These are phyloP conservation scores for Boletus speciosus DNA, from an alignment of 768 basidiomycete species.

Conservation along the genomic window DNA sequence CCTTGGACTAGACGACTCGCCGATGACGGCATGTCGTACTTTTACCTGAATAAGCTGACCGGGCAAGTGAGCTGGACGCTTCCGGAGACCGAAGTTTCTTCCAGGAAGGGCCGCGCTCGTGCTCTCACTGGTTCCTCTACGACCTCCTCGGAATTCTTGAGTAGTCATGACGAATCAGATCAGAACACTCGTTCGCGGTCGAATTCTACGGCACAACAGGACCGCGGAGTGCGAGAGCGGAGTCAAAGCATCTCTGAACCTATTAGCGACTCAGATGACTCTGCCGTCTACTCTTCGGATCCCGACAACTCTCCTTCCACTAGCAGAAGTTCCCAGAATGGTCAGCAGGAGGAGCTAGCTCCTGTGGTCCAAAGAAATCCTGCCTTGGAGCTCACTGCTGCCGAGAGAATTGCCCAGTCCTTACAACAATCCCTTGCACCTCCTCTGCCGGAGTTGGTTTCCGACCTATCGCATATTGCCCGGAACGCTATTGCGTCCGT, in stretches of 20 bases:
- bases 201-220: conserved; percentile 33
- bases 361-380: conserved; percentile 17
- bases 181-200: conserved; percentile 30
- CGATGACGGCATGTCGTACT: conserved; percentile 80
- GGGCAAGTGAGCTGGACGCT: conserved; percentile 67
- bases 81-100: conserved; percentile 42
- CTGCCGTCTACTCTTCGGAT: conserved; percentile 45
- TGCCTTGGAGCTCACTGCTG: conserved; percentile 52
- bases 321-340: conserved; percentile 32
- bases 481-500: conserved; percentile 61
- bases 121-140: conserved; percentile 34
- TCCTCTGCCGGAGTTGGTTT: conserved; percentile 53
- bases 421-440: conserved; percentile 60
- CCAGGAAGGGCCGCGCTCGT: conserved; percentile 32
- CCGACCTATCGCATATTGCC: conserved; percentile 58
- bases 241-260: conserved; percentile 37
- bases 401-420: conserved; percentile 63
- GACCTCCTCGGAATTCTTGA: conserved; percentile 28
- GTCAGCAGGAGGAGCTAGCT: conserved; percentile 18
- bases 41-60: conserved; percentile 69
- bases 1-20: conserved; percentile 81
- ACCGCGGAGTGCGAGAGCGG: conserved; percentile 24
- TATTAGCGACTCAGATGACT: conserved; percentile 76
- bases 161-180: conserved; percentile 22
- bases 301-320: conserved; percentile 29